Evolutionary conservation across 192 early-diverging fungal genomes (phyloP).

Genomic region (Backusella mclennaniae): DNA sequence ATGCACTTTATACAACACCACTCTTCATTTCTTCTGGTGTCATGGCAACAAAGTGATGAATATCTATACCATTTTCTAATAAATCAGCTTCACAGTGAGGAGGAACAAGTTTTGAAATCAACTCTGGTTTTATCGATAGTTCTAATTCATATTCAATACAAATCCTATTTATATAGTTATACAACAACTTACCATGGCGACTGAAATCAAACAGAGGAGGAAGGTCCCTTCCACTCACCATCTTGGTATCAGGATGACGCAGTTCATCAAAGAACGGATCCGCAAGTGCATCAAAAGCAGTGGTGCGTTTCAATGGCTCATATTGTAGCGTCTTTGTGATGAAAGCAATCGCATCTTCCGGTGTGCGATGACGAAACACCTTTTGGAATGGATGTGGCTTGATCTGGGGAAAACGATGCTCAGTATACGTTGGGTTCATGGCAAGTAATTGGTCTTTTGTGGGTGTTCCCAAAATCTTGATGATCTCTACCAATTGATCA

Average conservation of each 20-base stretch:
- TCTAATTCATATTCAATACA: conserved; percentile 43
- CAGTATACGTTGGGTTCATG: conserved; percentile 97
- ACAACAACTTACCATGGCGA: conserved; percentile 48
- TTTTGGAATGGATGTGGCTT: conserved; percentile 85
- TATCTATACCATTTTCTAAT: conserved; percentile 60
- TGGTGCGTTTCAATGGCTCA: conserved; percentile 78
- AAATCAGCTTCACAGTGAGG: conserved; percentile 66
- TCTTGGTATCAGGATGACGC: conserved; percentile 72
- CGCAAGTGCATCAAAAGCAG: conserved; percentile 88
- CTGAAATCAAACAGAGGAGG: conserved; percentile 92
- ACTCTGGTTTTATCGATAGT: conserved; percentile 80
- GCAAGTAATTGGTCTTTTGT: conserved; percentile 92
- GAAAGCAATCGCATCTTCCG: conserved; percentile 83
- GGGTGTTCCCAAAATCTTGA: conserved; percentile 96
- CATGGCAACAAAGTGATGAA: conserved; percentile 69
- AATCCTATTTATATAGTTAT: too few species aligned
- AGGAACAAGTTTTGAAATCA: conserved; percentile 78
- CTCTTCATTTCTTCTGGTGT: conserved; percentile 6
- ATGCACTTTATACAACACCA: not conserved
- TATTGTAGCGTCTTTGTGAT: conserved; percentile 85
- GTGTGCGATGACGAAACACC: conserved; percentile 79
- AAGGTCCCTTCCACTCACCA: conserved; percentile 78
- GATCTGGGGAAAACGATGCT: conserved; percentile 98
- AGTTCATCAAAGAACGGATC: conserved; percentile 97
- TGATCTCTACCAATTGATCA: conserved; percentile 97